A percentile compares a stretch with the other conserved stretches of the same genome.
Conservation (phyloP, 495 filamentous ascomycete species). For the Parachaetomium inaequale region DNA sequence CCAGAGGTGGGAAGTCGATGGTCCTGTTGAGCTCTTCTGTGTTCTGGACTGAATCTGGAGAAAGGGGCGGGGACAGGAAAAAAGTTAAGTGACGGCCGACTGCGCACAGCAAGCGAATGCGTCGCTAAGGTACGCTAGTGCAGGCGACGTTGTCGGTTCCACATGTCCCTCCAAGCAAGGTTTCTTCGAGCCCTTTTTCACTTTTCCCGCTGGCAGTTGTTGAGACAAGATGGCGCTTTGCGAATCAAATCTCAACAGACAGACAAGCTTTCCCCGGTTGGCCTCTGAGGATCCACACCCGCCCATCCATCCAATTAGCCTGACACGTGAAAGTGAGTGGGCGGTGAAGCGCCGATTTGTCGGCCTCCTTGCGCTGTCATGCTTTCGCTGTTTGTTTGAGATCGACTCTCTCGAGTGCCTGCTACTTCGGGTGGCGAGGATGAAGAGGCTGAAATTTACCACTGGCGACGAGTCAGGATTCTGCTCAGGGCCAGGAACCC, state of each 20-base stretch:
- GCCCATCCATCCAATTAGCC: neutral
- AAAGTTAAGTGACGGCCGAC: neutral
- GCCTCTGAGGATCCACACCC: conserved; percentile 1
- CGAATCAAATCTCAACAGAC: conserved; percentile 25
- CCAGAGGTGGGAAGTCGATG: neutral
- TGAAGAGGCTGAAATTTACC: no score
- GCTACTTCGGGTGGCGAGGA: no score
- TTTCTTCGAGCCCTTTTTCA: no score
- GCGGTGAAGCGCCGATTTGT: conserved; percentile 7
- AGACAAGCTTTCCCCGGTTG: conserved; percentile 3
- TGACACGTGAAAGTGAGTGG: conserved; percentile 19
- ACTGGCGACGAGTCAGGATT: no score
- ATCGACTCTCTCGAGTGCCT: no score
- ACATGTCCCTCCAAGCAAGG: no score
- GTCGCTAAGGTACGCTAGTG: neutral
- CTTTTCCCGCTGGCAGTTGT: conserved; percentile 19
- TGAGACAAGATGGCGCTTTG: conserved; percentile 15
- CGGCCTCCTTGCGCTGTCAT: no score
- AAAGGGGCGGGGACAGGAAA: neutral
- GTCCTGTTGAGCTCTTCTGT: neutral
- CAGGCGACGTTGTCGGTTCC: neutral
- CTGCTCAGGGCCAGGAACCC: no score
- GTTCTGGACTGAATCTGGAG: neutral
- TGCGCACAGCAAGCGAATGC: neutral
- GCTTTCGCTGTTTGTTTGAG: neutral